A percentile compares a stretch with the other conserved stretches of the same genome.
Evolutionary conservation across 768 basidiomycete genomes (phyloP).

Genomic region (Atractiella rhizophila): DNA sequence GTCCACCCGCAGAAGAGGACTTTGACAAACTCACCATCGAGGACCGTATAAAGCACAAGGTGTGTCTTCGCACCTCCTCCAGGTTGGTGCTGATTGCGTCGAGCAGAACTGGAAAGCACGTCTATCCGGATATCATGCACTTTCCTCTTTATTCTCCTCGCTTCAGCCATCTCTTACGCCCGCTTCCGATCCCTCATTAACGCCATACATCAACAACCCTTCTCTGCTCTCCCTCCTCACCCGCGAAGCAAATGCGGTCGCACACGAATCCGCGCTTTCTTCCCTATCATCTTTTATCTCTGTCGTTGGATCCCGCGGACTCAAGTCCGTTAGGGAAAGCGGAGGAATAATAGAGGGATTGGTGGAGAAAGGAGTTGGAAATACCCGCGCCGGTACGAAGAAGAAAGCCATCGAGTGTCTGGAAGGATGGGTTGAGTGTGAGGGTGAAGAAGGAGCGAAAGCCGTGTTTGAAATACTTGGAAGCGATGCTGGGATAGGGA

Average conservation of each 20-base stretch:
- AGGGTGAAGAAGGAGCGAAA: slow-evolving; percentile 64
- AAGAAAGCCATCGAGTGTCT: slow-evolving; percentile 65
- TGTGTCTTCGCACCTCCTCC: slow-evolving; percentile 1
- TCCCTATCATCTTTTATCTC: slow-evolving; percentile 56
- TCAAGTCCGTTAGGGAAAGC: slow-evolving; percentile 44
- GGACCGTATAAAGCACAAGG: slow-evolving; percentile 65
- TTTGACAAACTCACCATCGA: slow-evolving; percentile 51
- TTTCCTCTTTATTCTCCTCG: slow-evolving; percentile 32
- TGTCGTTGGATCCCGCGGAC: slow-evolving; percentile 80
- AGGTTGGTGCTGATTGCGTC: background rate
- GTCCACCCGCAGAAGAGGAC: slow-evolving; percentile 78
- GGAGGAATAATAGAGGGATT: slow-evolving; percentile 61
- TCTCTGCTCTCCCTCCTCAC: slow-evolving; percentile 59
- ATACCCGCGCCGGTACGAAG: slow-evolving; percentile 61
- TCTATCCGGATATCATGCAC: slow-evolving; percentile 65
- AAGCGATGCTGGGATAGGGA: slow-evolving; percentile 53
- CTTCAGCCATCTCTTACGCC: slow-evolving; percentile 46
- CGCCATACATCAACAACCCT: slow-evolving; percentile 52
- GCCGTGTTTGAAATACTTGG: slow-evolving; percentile 64
- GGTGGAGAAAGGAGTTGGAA: slow-evolving; percentile 65
- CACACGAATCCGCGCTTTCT: slow-evolving; percentile 92
- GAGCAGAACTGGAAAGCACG: slow-evolving; percentile 83
- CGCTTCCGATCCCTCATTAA: slow-evolving; percentile 81
- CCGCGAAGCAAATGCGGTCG: slow-evolving; percentile 79
- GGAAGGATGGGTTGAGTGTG: slow-evolving; percentile 64